Conservation (phyloP, 164 flowering plant species). For the Kalanchoe fedtschenkoi region DNA sequence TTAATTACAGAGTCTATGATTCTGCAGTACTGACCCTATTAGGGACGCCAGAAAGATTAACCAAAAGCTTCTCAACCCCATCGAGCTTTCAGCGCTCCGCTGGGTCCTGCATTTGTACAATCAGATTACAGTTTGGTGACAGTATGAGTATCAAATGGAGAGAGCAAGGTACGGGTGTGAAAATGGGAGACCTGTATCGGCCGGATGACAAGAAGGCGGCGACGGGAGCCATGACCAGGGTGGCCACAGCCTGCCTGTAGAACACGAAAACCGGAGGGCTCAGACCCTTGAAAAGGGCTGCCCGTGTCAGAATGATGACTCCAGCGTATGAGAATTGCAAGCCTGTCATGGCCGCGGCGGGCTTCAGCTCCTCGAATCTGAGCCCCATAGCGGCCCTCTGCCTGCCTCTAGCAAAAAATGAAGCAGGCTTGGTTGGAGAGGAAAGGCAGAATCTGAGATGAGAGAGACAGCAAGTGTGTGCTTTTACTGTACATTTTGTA, state of each 20-base stretch:
- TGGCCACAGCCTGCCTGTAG: slow-evolving; percentile 61
- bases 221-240: slow-evolving; percentile 42
- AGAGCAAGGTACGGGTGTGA: too few species aligned
- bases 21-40: slow-evolving; percentile 33
- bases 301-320: slow-evolving; percentile 31
- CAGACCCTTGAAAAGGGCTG: slow-evolving; percentile 51
- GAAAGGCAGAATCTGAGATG: too few species aligned
- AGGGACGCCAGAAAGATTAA: slow-evolving; percentile 43
- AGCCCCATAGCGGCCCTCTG: slow-evolving; percentile 14
- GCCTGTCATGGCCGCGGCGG: slow-evolving; percentile 35
- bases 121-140: not conserved
- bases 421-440: too few species aligned
- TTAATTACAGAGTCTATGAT: not conserved
- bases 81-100: slow-evolving; percentile 1
- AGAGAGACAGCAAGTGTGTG: too few species aligned
- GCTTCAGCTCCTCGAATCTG: slow-evolving; percentile 21
- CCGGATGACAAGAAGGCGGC: slow-evolving; percentile 27
- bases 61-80: slow-evolving; percentile 39
- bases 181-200: slow-evolving; percentile 11
- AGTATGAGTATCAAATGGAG: too few species aligned
- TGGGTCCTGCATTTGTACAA: slow-evolving; percentile 16
- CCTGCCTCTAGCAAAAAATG: too few species aligned
- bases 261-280: slow-evolving; percentile 59
- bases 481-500: too few species aligned
- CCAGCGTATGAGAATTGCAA: slow-evolving; percentile 45